Evolutionary conservation across 2,329 filamentous ascomycete species (phyloP).

Genomic region (Pyrenophora teres): DNA sequence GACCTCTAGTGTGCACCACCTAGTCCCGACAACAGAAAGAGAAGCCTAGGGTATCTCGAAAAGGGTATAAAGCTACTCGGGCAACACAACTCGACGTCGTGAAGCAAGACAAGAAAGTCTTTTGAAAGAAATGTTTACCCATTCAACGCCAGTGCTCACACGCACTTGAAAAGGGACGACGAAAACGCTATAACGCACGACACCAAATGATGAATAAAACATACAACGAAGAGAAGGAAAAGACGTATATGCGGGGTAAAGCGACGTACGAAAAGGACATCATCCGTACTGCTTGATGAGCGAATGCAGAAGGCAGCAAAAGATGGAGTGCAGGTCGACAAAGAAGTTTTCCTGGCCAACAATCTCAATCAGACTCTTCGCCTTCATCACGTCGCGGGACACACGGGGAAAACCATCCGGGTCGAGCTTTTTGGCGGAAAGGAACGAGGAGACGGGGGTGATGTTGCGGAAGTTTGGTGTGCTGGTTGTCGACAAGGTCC

Average conservation of each 20-base stretch:
- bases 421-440: slow-evolving; percentile 61
- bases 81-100: slow-evolving; percentile 1
- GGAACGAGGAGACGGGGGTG: slow-evolving; percentile 62
- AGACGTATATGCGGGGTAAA: slow-evolving; percentile 15
- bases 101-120: slow-evolving; percentile 9
- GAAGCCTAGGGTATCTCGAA: slow-evolving; percentile 32
- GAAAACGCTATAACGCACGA: slow-evolving; percentile 16
- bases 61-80: slow-evolving; percentile 29
- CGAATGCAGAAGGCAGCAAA: slow-evolving; percentile 48
- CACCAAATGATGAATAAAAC: slow-evolving; percentile 15
- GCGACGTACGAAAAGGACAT: slow-evolving; percentile 1
- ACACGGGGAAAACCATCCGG: slow-evolving; percentile 60
- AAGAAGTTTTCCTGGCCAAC: slow-evolving; percentile 64
- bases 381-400: slow-evolving; percentile 57
- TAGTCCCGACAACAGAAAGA: slow-evolving; percentile 16
- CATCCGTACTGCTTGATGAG: slow-evolving; percentile 49
- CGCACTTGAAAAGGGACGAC: slow-evolving; percentile 33
- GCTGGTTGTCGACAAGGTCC: slow-evolving; percentile 37
- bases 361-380: slow-evolving; percentile 62
- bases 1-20: slow-evolving; percentile 22
- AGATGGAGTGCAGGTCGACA: slow-evolving; percentile 60
- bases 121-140: slow-evolving; percentile 1
- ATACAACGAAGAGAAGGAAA: slow-evolving; percentile 26
- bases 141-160: slow-evolving; percentile 26
- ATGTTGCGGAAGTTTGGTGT: slow-evolving; percentile 50